Conservation (phyloP, 1,139 yeast species). For the Suhomyces chickasaworum region DNA sequence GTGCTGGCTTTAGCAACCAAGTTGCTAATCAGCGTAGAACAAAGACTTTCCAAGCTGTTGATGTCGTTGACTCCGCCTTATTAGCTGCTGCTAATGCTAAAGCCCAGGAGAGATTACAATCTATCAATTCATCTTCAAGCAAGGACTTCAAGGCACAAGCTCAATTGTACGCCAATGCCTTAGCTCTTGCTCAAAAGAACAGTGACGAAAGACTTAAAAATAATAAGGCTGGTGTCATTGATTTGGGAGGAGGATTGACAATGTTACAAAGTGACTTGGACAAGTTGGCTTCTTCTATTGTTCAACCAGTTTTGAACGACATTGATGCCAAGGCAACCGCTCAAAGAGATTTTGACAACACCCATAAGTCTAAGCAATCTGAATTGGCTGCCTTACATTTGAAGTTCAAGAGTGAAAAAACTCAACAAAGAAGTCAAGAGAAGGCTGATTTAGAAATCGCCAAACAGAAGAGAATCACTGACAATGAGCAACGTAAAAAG, state of each 20-base stretch:
- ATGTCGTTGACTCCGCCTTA: conserved; percentile 56
- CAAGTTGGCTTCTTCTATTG: conserved; percentile 77
- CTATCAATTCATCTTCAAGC: conserved; percentile 35
- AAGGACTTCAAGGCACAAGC: conserved; percentile 47
- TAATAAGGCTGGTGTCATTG: conserved; percentile 56
- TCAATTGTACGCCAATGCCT: conserved; percentile 46
- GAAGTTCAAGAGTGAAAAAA: conserved; percentile 53
- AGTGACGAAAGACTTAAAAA: conserved; percentile 55
- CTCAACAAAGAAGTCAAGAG: conserved; percentile 52
- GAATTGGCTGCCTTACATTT: conserved; percentile 39
- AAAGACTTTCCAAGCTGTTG: conserved; percentile 41
- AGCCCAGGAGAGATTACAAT: conserved; percentile 54
- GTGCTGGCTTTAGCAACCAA: conserved; percentile 28
- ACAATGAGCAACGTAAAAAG: conserved; percentile 43
- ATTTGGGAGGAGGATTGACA: conserved; percentile 87
- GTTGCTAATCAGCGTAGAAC: conserved; percentile 33
- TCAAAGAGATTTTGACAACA: conserved; percentile 66
- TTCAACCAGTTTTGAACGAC: conserved; percentile 82
- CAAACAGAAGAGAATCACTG: conserved; percentile 38
- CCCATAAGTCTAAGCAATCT: conserved; percentile 31
- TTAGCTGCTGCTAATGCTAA: conserved; percentile 62
- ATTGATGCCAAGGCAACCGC: conserved; percentile 68
- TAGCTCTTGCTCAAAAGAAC: conserved; percentile 70
- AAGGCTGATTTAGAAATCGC: conserved; percentile 42
- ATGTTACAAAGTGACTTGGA: conserved; percentile 78